phyloP scores from a whole-genome alignment of 2,329 filamentous ascomycete genomes.

The Penicillium rolfsii region DNA sequence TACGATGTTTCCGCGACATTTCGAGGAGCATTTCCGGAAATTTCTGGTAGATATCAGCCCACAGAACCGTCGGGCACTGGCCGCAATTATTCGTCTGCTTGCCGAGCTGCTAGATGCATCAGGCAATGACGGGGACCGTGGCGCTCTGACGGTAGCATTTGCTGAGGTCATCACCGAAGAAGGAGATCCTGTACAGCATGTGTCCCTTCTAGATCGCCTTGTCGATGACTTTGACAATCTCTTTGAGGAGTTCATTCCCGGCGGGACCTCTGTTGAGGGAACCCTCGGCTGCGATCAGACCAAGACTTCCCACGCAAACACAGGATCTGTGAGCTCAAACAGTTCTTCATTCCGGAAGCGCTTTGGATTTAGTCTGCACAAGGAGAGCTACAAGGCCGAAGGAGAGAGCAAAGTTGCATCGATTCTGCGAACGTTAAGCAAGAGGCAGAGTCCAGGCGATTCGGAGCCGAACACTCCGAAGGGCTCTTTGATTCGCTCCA shows the following conservation, averaged over 20 bases:
- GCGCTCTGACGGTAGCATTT: conserved; percentile 84
- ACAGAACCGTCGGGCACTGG: conserved; percentile 74
- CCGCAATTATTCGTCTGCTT: conserved; percentile 79
- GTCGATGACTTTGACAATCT: conserved; percentile 87
- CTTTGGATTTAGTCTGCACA: conserved; percentile 77
- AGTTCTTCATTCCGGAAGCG: conserved; percentile 82
- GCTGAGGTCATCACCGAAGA: conserved; percentile 81
- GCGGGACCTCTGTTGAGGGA: conserved; percentile 49
- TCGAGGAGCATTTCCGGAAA: conserved; percentile 61
- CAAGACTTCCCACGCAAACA: conserved; percentile 63
- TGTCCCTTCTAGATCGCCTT: conserved; percentile 83
- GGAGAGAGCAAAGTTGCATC: conserved; percentile 72
- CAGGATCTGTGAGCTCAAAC: conserved; percentile 80
- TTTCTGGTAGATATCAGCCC: conserved; percentile 58
- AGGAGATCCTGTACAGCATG: conserved; percentile 77
- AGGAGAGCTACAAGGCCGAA: conserved; percentile 76
- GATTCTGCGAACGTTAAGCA: conserved; percentile 86
- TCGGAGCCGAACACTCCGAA: conserved; percentile 70
- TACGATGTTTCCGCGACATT: conserved; percentile 48
- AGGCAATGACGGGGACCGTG: conserved; percentile 86
- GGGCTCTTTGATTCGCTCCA: conserved; percentile 68
- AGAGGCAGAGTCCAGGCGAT: conserved; percentile 67
- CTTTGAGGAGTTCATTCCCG: conserved; percentile 68
- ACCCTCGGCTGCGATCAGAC: conserved; percentile 58
- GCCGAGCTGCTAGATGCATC: conserved; percentile 88